Conservation (phyloP, 805 yeast genomes). For the Kuraishia floccosa region DNA sequence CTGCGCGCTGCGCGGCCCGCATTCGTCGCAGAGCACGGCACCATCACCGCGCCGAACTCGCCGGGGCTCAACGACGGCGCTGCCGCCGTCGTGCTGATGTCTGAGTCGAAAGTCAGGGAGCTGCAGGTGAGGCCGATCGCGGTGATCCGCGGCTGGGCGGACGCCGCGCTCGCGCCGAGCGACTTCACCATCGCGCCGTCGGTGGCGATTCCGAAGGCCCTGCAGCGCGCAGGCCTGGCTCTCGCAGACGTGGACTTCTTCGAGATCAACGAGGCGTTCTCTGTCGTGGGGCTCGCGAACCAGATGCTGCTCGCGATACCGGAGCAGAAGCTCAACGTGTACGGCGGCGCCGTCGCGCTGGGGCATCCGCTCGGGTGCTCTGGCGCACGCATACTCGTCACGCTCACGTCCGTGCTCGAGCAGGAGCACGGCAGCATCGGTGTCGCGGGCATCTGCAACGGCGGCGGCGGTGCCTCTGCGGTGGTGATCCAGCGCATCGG, state of each 20-base stretch:
- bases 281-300: conserved; percentile 92
- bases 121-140: conserved; percentile 84
- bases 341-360: conserved; percentile 94
- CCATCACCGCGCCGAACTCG: conserved; percentile 96
- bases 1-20: conserved; percentile 84
- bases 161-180: conserved; percentile 91
- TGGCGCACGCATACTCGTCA: conserved; percentile 88
- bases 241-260: conserved; percentile 71
- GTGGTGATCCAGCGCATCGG: conserved; percentile 83
- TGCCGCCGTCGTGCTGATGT: conserved; percentile 85
- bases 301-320: conserved; percentile 57
- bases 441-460: conserved; percentile 95
- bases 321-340: conserved; percentile 63
- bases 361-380: conserved; percentile 95
- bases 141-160: conserved; percentile 90
- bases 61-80: conserved; percentile 97
- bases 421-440: conserved; percentile 89
- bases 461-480: conserved; percentile 99
- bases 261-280: conserved; percentile 96
- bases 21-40: conserved; percentile 87
- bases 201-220: conserved; percentile 90
- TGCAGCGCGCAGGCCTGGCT: conserved; percentile 68
- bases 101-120: conserved; percentile 77
- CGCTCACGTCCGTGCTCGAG: conserved; percentile 64
- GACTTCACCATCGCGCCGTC: conserved; percentile 96